A percentile compares a stretch with the other conserved stretches of the same genome.
Conservation (phyloP, 2,329 filamentous ascomycete genomes). For the Diaporthe sp. region DNA sequence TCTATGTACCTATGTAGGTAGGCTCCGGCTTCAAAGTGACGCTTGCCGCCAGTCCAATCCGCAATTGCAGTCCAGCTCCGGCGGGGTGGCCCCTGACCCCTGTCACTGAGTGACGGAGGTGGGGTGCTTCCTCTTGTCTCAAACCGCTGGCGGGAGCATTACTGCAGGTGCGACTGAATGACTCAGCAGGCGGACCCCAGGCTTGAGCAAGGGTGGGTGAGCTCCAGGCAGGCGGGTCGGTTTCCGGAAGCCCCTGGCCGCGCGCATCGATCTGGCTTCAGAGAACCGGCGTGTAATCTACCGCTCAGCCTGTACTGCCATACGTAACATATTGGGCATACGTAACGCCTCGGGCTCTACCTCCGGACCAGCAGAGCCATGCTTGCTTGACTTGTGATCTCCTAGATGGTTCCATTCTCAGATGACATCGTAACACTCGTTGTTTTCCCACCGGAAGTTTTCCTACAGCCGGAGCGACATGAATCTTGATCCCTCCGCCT, state of each 20-base stretch:
- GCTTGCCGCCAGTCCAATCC: conserved; percentile 13
- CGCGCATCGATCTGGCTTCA: conserved; percentile 30
- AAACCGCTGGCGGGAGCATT: not conserved
- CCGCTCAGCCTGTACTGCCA: not conserved
- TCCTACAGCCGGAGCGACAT: conserved; percentile 13
- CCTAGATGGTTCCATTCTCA: conserved; percentile 9
- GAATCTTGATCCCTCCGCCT: conserved; percentile 27
- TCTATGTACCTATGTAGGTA: not conserved
- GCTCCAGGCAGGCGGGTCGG: conserved; percentile 19
- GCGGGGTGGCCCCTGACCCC: conserved; percentile 19
- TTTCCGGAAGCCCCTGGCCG: conserved; percentile 26
- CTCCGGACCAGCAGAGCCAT: conserved; percentile 10
- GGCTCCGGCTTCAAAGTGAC: not conserved
- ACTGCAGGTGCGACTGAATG: not conserved
- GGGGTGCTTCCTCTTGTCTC: conserved; percentile 8
- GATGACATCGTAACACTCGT: conserved; percentile 4
- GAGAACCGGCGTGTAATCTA: conserved; percentile 1
- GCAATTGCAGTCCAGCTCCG: conserved; percentile 19
- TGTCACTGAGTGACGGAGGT: conserved; percentile 25
- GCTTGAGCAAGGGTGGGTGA: not conserved
- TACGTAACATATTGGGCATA: conserved; percentile 22
- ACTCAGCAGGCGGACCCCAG: conserved; percentile 13
- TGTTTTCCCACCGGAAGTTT: not conserved
- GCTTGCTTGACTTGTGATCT: not conserved
- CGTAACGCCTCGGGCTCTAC: conserved; percentile 8